phyloP scores from a whole-genome alignment of 352 stramenopile genomes.

The Thraustochytrium striatum region DNA sequence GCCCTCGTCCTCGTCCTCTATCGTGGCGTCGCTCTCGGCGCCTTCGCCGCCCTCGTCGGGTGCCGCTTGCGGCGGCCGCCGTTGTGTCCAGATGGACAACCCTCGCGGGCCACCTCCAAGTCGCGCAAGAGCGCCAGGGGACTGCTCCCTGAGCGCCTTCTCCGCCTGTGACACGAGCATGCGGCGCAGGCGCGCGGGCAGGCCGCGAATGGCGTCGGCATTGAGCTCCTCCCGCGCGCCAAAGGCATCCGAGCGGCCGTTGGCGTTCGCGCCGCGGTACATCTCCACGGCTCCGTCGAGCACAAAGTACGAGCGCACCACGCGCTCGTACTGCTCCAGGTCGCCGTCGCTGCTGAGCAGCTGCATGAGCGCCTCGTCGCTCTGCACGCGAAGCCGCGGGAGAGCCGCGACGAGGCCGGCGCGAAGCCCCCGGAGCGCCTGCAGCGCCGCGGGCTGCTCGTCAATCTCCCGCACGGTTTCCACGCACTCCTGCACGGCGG shows the following conservation, averaged over 20 bases:
- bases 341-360: neutral
- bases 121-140: conserved; percentile 5
- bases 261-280: neutral
- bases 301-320: conserved; percentile 5
- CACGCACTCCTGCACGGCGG: conserved; percentile 4
- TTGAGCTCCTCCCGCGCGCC: too few species aligned
- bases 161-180: neutral
- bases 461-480: conserved; percentile 19
- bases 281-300: conserved; percentile 14
- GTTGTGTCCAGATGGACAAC: too few species aligned
- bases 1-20: neutral
- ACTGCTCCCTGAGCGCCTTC: neutral
- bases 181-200: neutral
- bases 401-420: neutral
- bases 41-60: neutral
- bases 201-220: neutral
- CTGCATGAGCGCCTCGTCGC: conserved; percentile 2
- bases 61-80: too few species aligned
- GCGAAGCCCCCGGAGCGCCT: conserved; percentile 9
- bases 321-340: neutral
- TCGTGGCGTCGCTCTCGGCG: neutral
- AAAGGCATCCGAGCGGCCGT: neutral
- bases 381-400: neutral
- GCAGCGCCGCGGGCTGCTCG: neutral
- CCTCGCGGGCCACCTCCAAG: too few species aligned